Percentiles rank a stretch among this genome's conserved stretches.
phyloP scores from a whole-genome alignment of 1,284 basidiomycete species.

The Psilocybe mexicana region DNA sequence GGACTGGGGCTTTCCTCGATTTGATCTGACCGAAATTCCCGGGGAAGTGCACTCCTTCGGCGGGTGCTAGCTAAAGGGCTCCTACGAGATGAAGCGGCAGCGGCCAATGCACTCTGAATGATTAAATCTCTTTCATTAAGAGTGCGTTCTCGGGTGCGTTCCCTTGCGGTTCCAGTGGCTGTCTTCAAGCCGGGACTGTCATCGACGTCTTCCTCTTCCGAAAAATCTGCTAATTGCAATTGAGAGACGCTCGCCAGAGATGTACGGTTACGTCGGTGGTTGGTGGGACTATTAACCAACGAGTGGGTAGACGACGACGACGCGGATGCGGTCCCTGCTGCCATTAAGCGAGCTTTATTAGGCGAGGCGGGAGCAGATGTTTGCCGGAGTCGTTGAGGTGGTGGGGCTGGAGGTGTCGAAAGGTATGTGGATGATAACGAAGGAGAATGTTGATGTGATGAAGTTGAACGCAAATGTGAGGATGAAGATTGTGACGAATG shows the following conservation, averaged over 20 bases:
- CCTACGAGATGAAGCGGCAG: constrained; percentile 55
- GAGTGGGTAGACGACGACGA: constrained; percentile 21
- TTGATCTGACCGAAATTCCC: constrained; percentile 54
- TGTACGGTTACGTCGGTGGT: constrained; percentile 30
- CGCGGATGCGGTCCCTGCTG: constrained; percentile 7
- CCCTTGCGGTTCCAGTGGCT: constrained; percentile 23
- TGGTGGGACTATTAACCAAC: constrained; percentile 28
- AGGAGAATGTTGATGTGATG: constrained; percentile 25
- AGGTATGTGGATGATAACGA: constrained; percentile 23
- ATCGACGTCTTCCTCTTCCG: constrained; percentile 42
- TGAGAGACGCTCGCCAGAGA: constrained; percentile 31
- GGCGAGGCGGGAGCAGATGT: constrained; percentile 60
- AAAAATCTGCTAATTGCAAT: constrained; percentile 39
- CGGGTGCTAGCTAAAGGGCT: constrained; percentile 34
- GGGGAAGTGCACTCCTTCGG: constrained; percentile 54
- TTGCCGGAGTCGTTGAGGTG: constrained; percentile 41
- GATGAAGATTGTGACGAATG: constrained; percentile 20
- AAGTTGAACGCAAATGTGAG: constrained; percentile 16
- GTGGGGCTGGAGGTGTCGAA: constrained; percentile 22
- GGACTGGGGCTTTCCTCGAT: constrained; percentile 23
- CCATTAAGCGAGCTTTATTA: constrained; percentile 33
- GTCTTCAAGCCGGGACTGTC: constrained; percentile 9
- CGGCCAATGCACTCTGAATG: constrained; percentile 58
- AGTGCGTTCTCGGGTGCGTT: constrained; percentile 24
- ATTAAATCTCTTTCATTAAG: constrained; percentile 31